phyloP scores from a whole-genome alignment of 2,329 filamentous ascomycete genomes.

The Daldinia sp. region DNA sequence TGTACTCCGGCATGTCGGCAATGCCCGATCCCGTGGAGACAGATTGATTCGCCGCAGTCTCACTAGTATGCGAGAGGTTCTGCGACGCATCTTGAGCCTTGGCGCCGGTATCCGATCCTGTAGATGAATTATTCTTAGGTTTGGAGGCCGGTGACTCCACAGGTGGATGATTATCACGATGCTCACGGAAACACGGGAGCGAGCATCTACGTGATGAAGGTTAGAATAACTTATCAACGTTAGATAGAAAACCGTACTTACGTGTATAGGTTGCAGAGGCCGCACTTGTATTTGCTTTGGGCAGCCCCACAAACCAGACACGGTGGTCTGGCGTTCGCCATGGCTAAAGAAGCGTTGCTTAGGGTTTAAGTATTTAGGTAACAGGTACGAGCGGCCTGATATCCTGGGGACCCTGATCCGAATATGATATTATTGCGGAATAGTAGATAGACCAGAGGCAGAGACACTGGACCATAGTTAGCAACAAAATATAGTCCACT shows the following conservation, averaged over 20 bases:
- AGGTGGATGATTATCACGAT: conserved; percentile 59
- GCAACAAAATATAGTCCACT: background rate
- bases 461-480: background rate
- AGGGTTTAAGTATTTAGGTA: background rate
- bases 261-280: conserved; percentile 66
- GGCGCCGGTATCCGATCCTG: background rate
- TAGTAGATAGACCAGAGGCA: background rate
- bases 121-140: background rate
- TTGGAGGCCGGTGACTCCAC: conserved; percentile 37
- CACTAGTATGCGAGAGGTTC: background rate
- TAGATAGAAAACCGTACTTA: conserved; percentile 49
- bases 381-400: background rate
- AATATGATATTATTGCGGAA: background rate
- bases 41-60: background rate
- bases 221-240: conserved; percentile 1
- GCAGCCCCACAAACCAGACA: conserved; percentile 63
- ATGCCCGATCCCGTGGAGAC: conserved; percentile 33
- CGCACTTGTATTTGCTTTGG: conserved; percentile 69
- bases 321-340: conserved; percentile 39
- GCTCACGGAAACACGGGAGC: conserved; percentile 62
- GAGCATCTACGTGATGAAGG: conserved; percentile 59
- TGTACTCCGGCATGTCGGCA: conserved; percentile 44
- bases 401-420: background rate
- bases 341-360: conserved; percentile 19
- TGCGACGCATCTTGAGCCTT: background rate